A percentile compares a stretch with the other conserved stretches of the same genome.
These are phyloP conservation scores for Trypanosoma scelopori DNA, from an alignment of 208 protist genomes.

Conservation along the genomic window DNA sequence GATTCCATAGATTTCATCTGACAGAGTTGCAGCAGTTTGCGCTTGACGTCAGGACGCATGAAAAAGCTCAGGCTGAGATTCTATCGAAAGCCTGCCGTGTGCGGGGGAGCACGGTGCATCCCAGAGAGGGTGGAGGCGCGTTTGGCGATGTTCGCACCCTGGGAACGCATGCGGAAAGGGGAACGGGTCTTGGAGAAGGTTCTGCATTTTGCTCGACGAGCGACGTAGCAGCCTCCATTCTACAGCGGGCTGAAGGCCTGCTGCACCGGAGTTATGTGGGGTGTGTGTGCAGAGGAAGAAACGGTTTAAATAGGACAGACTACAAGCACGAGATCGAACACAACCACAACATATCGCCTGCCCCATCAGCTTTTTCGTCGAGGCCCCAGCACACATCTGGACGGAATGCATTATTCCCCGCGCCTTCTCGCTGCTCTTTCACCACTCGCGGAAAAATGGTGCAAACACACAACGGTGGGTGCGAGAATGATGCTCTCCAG, in stretches of 20 bases:
- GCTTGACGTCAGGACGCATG: constrained; percentile 3
- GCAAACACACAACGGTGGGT: not conserved
- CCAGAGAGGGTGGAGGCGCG: not conserved
- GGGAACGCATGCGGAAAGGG: not conserved
- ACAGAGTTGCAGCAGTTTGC: not conserved
- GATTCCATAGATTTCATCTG: not conserved
- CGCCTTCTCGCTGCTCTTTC: not conserved
- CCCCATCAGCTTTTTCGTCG: not conserved
- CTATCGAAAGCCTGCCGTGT: not conserved
- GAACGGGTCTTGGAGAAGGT: not conserved
- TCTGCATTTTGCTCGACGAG: not conserved
- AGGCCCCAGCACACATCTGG: not conserved
- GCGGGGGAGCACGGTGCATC: not conserved
- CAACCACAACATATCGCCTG: not conserved
- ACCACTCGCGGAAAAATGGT: not conserved
- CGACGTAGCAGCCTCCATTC: not conserved
- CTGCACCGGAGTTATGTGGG: not conserved
- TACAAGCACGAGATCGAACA: not conserved
- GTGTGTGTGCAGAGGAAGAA: not conserved
- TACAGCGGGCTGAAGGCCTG: constrained; percentile 3
- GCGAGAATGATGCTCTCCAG: not conserved
- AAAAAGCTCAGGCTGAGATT: not conserved
- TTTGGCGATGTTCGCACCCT: not conserved
- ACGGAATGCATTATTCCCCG: not conserved
- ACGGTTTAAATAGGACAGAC: not conserved